A percentile compares a stretch with the other conserved stretches of the same genome.
Conservation (phyloP, 768 basidiomycete species). For the Nevesoporus exiguus region DNA sequence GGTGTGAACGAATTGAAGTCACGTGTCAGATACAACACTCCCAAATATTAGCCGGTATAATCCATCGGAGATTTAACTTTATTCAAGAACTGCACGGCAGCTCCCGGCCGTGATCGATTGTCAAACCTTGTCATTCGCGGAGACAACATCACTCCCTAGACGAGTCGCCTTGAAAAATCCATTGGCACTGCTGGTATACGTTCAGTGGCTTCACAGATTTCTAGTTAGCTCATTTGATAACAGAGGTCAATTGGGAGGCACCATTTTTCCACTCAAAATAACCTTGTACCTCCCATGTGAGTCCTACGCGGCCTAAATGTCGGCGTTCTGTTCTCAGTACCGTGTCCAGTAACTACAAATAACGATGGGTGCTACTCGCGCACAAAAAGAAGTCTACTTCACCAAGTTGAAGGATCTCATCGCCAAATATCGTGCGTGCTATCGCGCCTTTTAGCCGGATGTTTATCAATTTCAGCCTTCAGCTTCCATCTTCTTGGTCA, state of each 20-base stretch:
- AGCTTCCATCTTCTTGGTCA: slow-evolving; percentile 99
- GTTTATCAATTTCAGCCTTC: slow-evolving; percentile 5
- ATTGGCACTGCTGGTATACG: slow-evolving; percentile 75
- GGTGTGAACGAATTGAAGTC: background rate
- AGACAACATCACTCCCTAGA: slow-evolving; percentile 16
- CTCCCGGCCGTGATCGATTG: slow-evolving; percentile 10
- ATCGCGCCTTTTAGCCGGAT: background rate
- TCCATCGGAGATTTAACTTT: slow-evolving; percentile 30
- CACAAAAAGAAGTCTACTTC: slow-evolving; percentile 91
- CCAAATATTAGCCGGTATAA: no score
- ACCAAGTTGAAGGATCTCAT: slow-evolving; percentile 91
- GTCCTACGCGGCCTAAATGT: slow-evolving; percentile 1
- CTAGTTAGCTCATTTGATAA: background rate
- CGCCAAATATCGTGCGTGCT: slow-evolving; percentile 77
- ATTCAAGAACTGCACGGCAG: slow-evolving; percentile 27
- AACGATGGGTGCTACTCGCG: slow-evolving; percentile 88
- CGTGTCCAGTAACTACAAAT: slow-evolving; percentile 19
- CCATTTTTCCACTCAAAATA: slow-evolving; percentile 35
- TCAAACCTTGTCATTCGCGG: slow-evolving; percentile 24
- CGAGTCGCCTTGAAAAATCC: slow-evolving; percentile 90
- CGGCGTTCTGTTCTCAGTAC: background rate
- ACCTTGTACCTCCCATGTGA: slow-evolving; percentile 25
- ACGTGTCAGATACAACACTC: background rate
- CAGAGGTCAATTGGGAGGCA: slow-evolving; percentile 96
- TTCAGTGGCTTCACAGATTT: slow-evolving; percentile 2